Percentiles rank a stretch among this genome's conserved stretches.
phyloP scores from a whole-genome alignment of 2,329 filamentous ascomycete genomes.

The Diaporthe helianthi region DNA sequence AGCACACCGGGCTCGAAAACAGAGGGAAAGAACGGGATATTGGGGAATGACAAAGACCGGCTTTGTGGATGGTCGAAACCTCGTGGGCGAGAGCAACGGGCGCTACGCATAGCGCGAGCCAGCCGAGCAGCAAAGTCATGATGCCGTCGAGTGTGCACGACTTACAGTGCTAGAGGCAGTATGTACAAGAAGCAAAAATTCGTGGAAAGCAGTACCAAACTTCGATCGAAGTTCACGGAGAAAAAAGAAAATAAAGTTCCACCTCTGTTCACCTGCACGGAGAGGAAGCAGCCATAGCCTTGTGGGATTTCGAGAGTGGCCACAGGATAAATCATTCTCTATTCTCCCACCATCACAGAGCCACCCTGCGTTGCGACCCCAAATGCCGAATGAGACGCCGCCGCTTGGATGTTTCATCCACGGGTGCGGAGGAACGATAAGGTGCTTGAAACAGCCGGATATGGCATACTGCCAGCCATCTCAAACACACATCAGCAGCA shows the following conservation, averaged over 20 bases:
- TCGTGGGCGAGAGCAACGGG: conserved; percentile 15
- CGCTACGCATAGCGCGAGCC: conserved; percentile 14
- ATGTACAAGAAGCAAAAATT: not conserved
- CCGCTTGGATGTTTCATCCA: conserved; percentile 21
- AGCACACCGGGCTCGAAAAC: conserved; percentile 23
- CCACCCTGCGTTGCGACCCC: conserved; percentile 10
- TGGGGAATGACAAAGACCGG: conserved; percentile 29
- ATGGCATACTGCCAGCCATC: not conserved
- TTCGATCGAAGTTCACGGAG: not conserved
- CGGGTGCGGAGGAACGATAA: conserved; percentile 22
- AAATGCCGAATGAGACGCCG: conserved; percentile 13
- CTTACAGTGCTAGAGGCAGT: not conserved
- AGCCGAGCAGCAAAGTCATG: conserved; percentile 6
- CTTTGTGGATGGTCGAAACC: not conserved
- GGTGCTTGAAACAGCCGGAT: conserved; percentile 22
- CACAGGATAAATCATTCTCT: not conserved
- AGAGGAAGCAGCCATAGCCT: not conserved
- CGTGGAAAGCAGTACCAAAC: not conserved
- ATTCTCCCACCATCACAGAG: not conserved
- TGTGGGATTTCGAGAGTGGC: conserved; percentile 6
- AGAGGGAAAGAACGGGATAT: conserved; percentile 16
- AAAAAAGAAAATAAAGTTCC: not conserved
- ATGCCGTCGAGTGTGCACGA: not conserved
- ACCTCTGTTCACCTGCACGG: not conserved
- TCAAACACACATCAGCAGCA: conserved; percentile 11